Evolutionary conservation across 805 yeast genomes (phyloP), one percentile per base, ranked within the genome.

Genomic region (Cyberlindnera petersonii): DNA sequence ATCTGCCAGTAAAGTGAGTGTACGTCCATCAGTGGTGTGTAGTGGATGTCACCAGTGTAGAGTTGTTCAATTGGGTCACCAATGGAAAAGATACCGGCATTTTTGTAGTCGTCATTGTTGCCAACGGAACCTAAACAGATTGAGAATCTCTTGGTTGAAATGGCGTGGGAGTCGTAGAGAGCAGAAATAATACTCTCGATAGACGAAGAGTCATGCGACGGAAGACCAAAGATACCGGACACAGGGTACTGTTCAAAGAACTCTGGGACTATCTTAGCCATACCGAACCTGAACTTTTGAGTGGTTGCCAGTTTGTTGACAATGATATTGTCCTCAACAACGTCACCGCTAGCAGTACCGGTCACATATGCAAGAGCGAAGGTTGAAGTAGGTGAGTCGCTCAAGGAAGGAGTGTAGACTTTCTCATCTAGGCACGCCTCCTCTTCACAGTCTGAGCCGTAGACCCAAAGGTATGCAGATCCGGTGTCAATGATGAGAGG

Each of bases 401-500:
- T 29, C 14, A 37, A 24, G 16, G 46, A 24, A 1, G 49, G 32
- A 19, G 71, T 58, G 44, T 60, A 65, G 4, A 64, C 43, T 6
- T 50, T 44, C 22, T 61, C 53, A 24, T 51, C 51, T 3, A 52
- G 36, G 48, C 85, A 79, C 1, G 74, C 64, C 9, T 47, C 42
- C 35, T 66, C 66, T 1, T 60, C 55, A 60, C 86, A 79, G 26
- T 69, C 57, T 1, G 65, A 55, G 33, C 75, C 77, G 53, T 76
- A 78, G 4, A 80, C 66, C 86, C 86, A 80, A 3, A 77, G 54
- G 41, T 77, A 72, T 14, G 79, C 77, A 20, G 82, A 75, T 6
- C 83, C 86, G 0, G 86, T 80, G 56, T 80, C 86, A 14, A 80
- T 59, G 15, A 80, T 65, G 27, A 80, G 59, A 5, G 75, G 74